Conservation (phyloP, 441 rosid species). For the Iberis amara region DNA sequence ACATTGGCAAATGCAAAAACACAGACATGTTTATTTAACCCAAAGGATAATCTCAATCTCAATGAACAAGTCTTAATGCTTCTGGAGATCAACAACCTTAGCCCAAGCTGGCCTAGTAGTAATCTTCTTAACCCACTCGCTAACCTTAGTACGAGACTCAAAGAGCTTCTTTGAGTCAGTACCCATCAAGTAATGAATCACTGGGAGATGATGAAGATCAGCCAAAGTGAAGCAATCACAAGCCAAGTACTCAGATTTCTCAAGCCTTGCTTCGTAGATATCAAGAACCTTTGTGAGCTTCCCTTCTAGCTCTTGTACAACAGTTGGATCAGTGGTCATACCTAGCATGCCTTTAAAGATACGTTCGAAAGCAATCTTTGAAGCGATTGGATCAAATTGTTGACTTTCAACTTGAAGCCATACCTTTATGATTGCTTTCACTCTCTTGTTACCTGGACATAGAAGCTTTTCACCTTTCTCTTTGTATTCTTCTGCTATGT, state of each 20-base stretch:
- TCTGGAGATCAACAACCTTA: conserved; percentile 43
- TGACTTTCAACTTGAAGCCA: conserved; percentile 69
- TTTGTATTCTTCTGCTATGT: conserved; percentile 45
- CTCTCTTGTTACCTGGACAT: conserved; percentile 32
- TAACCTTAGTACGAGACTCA: conserved; percentile 49
- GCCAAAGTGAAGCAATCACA: conserved; percentile 58
- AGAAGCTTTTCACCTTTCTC: conserved; percentile 45
- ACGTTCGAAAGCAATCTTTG: conserved; percentile 48
- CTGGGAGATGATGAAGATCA: conserved; percentile 70
- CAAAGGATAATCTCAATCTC: no score
- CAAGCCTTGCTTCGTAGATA: conserved; percentile 55
- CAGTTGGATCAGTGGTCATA: conserved; percentile 39
- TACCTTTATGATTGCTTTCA: conserved; percentile 30
- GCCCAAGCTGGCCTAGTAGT: conserved; percentile 64
- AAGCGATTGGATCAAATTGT: conserved; percentile 47
- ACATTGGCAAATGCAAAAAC: no score
- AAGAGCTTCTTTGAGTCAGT: conserved; percentile 41
- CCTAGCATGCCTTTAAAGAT: conserved; percentile 47
- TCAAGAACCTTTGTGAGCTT: conserved; percentile 58
- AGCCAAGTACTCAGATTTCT: conserved; percentile 55
- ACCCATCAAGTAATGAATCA: conserved; percentile 34
- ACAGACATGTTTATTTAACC: no score
- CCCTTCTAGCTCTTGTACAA: conserved; percentile 42
- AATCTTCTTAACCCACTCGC: conserved; percentile 60
- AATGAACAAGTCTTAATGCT: conserved; percentile 20